These are phyloP conservation scores for Xeromyces bisporus DNA, from an alignment of 495 filamentous ascomycete species.

Conservation along the genomic window DNA sequence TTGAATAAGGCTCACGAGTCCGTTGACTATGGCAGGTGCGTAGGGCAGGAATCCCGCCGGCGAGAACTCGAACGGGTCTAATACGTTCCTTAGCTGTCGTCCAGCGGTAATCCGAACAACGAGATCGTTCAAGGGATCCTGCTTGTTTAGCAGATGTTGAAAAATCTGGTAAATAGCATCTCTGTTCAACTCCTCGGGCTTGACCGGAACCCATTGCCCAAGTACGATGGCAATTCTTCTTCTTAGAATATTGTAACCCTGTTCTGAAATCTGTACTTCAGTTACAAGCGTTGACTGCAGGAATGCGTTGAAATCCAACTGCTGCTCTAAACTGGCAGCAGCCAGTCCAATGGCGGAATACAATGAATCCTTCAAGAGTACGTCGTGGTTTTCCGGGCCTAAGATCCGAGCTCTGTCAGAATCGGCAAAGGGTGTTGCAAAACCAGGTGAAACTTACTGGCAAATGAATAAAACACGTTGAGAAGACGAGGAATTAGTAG, in stretches of 20 bases:
- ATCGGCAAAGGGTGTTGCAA: background rate
- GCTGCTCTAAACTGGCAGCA: constrained; percentile 48
- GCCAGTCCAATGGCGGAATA: constrained; percentile 86
- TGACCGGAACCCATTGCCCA: constrained; percentile 75
- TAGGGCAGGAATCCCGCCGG: constrained; percentile 54
- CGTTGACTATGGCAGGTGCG: constrained; percentile 47
- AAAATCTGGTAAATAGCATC: constrained; percentile 77
- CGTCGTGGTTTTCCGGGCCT: constrained; percentile 44
- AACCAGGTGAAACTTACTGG: constrained; percentile 28
- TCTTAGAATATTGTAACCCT: constrained; percentile 71
- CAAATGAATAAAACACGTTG: constrained; percentile 57
- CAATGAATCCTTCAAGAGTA: constrained; percentile 77
- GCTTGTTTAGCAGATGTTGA: constrained; percentile 63
- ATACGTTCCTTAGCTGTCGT: constrained; percentile 56
- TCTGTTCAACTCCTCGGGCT: constrained; percentile 42
- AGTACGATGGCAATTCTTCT: constrained; percentile 75
- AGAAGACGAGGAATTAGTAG: constrained; percentile 60
- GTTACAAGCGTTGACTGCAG: constrained; percentile 53
- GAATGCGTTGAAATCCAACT: constrained; percentile 69
- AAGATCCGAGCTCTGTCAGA: constrained; percentile 4
- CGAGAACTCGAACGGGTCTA: constrained; percentile 72
- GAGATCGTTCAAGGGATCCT: constrained; percentile 68
- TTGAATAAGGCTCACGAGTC: constrained; percentile 56
- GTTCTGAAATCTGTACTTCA: constrained; percentile 60
- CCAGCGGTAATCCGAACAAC: constrained; percentile 87